Evolutionary conservation across 2,329 filamentous ascomycete species (phyloP), one percentile per base, ranked within the genome.

Genomic region (Epichloe amarillans): DNA sequence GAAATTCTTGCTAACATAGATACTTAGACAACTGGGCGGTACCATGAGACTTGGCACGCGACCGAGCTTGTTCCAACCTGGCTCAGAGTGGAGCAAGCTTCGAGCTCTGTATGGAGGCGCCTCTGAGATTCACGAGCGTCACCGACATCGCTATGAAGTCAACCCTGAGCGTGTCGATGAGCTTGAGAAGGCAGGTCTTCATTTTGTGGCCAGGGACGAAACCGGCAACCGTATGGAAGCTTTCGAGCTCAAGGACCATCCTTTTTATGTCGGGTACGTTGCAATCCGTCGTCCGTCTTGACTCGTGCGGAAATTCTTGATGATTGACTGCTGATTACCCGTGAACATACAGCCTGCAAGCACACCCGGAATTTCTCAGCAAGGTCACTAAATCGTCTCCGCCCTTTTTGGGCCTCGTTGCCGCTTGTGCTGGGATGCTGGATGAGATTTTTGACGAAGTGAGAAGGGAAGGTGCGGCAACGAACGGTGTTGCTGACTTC

Each of bases 111-210:
- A 95, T 65, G 84, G 83, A 3, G 67, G 71, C 2, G 70, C 68
- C 1, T 65, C 72, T 0, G 66, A 69, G 17, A 75, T 85, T 42
- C 68, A 76, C 52, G 89, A 95, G 72, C 80, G 89, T 47, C 89
- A 95, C 66, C 81, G 89, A 53, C 89, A 95, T 68, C 80, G 88
- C 38, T 95, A 95, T 64, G 89, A 95, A 70, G 86, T 95, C 56
- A 95, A 95, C 69, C 88, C 89, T 0, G 77, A 80, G 11, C 83
- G 84, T 61, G 79, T 94, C 49, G 79, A 84, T 4, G 69, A 69
- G 35, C 73, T 95, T 3, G 76, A 87, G 56, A 69, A 77, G 44
- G 79, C 75, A 5, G 89, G 88, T 0, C 72, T 95, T 17, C 36
- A 75, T 41, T 90, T 94, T 62, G 76, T 90, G 52, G 86, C 85